These are phyloP conservation scores for Phytophthora citricola DNA, from an alignment of 352 stramenopile species.

Conservation along the genomic window DNA sequence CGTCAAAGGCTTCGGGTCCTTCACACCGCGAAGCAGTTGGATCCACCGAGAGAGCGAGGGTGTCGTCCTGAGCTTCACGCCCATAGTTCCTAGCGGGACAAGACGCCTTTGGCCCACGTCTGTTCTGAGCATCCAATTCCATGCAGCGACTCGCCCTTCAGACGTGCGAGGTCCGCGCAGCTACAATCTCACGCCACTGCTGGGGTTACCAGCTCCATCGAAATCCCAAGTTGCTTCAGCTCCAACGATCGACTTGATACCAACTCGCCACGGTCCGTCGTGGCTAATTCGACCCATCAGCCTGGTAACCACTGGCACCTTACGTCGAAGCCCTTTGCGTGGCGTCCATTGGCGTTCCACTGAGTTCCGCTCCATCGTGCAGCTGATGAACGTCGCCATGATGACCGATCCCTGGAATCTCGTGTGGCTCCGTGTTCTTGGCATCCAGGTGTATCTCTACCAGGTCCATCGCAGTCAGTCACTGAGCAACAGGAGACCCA, in stretches of 20 bases:
- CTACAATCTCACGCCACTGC: constrained; percentile 2
- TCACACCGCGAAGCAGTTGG: constrained; percentile 11
- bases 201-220: neutral
- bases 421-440: constrained; percentile 36
- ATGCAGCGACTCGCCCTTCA: neutral
- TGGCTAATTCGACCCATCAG: neutral
- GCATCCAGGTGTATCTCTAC: constrained; percentile 39
- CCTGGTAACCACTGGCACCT: neutral
- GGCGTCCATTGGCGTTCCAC: neutral
- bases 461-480: constrained; percentile 14
- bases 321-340: neutral
- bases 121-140: constrained; percentile 23
- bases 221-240: constrained; percentile 1
- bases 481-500: neutral
- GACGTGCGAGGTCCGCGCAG: neutral
- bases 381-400: constrained; percentile 53
- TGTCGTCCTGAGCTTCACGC: constrained; percentile 19
- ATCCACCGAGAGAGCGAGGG: constrained; percentile 6
- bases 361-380: constrained; percentile 25
- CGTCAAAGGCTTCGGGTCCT: constrained; percentile 17
- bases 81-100: constrained; percentile 11
- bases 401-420: constrained; percentile 51
- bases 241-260: constrained; percentile 3
- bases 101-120: constrained; percentile 18
- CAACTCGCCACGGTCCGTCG: neutral